Conservation (phyloP, 2,329 filamentous ascomycete genomes). For the Xylaria sp. region DNA sequence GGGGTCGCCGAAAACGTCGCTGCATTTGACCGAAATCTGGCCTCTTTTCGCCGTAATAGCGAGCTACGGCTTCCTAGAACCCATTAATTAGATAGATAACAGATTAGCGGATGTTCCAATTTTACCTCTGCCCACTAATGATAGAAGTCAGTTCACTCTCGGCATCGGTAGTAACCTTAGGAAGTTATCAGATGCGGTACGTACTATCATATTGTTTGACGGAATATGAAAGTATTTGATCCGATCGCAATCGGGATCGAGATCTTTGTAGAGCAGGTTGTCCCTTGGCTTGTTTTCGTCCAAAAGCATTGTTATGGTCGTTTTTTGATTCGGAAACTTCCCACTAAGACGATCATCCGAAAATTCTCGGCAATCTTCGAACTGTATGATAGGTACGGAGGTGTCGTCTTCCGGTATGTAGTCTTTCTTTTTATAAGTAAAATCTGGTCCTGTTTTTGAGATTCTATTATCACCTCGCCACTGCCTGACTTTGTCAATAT, state of each 20-base stretch:
- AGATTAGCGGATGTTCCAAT: not conserved
- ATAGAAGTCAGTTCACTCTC: not conserved
- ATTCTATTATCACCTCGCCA: slow-evolving; percentile 16
- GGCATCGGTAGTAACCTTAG: not conserved
- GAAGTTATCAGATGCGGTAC: slow-evolving; percentile 18
- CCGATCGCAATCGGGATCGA: not conserved
- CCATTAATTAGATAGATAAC: not conserved
- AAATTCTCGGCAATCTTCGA: slow-evolving; percentile 9
- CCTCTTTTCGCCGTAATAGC: slow-evolving; percentile 44
- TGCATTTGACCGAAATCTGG: slow-evolving; percentile 26
- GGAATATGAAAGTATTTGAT: slow-evolving; percentile 48
- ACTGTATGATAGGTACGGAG: slow-evolving; percentile 39
- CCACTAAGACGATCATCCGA: slow-evolving; percentile 26
- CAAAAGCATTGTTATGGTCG: slow-evolving; percentile 24
- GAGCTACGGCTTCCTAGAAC: slow-evolving; percentile 44
- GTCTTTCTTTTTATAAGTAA: no score
- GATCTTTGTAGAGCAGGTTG: slow-evolving; percentile 18
- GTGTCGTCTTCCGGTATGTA: slow-evolving; percentile 41
- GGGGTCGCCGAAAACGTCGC: slow-evolving; percentile 15
- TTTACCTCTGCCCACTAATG: slow-evolving; percentile 46
- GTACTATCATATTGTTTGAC: slow-evolving; percentile 49
- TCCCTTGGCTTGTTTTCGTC: not conserved
- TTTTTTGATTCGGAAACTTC: slow-evolving; percentile 44
- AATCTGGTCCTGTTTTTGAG: not conserved
- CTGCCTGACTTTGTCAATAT: not conserved